These are phyloP conservation scores for Echeveria elegans DNA, from an alignment of 164 flowering plant species.

Conservation along the genomic window DNA sequence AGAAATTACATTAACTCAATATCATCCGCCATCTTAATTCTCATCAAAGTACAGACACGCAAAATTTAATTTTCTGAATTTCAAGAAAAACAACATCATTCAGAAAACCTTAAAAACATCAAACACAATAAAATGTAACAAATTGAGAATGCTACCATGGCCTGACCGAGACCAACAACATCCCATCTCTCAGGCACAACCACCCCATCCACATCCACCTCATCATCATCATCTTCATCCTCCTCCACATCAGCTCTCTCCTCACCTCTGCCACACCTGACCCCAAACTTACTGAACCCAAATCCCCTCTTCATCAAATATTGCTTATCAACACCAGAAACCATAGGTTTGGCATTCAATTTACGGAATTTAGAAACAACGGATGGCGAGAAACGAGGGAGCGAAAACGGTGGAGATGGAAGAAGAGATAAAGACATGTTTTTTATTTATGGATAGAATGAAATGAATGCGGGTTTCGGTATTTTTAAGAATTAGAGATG, in stretches of 20 bases:
- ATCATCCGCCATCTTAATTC: neutral
- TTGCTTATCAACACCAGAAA: neutral
- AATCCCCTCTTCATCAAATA: constrained; percentile 10
- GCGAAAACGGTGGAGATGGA: neutral
- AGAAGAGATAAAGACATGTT: constrained; percentile 13
- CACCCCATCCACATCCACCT: constrained; percentile 24
- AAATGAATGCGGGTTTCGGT: neutral
- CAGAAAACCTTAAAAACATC: neutral
- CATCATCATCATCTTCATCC: constrained; percentile 18
- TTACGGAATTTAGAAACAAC: neutral
- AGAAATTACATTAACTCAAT: neutral
- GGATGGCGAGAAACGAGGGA: constrained; percentile 11
- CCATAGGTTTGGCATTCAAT: neutral
- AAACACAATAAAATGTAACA: neutral
- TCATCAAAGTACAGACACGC: neutral
- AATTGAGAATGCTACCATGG: constrained; percentile 49
- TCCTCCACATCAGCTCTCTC: neutral
- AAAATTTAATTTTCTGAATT: neutral
- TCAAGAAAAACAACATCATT: neutral
- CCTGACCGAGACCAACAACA: constrained; percentile 91
- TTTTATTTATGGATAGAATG: neutral
- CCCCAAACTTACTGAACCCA: neutral
- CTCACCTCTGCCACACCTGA: neutral
- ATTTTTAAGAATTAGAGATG: neutral
- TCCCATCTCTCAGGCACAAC: constrained; percentile 67